A percentile compares a stretch with the other conserved stretches of the same genome.
Conservation (phyloP, 306 rosid species). For the Lupinus albus region DNA sequence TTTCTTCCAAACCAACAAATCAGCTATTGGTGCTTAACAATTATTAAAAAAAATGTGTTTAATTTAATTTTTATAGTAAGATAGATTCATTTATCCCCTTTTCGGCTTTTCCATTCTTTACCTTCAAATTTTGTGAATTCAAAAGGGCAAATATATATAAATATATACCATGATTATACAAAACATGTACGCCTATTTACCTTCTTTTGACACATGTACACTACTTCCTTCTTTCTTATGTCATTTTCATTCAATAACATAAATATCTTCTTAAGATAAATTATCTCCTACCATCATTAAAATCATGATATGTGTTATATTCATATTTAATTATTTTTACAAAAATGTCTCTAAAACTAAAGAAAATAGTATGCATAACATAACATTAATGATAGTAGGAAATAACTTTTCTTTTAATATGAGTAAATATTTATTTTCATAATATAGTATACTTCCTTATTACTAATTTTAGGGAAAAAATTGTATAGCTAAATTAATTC, state of each 20-base stretch:
- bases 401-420: no score
- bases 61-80: constrained; percentile 29
- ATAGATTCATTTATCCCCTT: constrained; percentile 44
- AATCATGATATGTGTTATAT: no score
- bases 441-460: no score
- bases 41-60: constrained; percentile 11
- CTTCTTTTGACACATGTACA: constrained; percentile 45
- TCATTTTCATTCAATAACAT: constrained; percentile 11
- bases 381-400: no score
- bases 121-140: constrained; percentile 31
- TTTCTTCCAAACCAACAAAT: constrained; percentile 46
- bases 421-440: no score
- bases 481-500: no score
- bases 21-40: constrained; percentile 39
- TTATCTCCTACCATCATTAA: no score
- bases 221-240: not conserved
- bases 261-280: no score
- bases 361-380: no score
- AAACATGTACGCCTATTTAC: constrained; percentile 30
- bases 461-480: no score
- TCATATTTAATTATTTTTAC: no score
- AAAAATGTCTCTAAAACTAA: no score
- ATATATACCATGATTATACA: not conserved
- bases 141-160: constrained; percentile 38
- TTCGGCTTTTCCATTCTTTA: constrained; percentile 11